Evolutionary conservation across 495 filamentous ascomycete genomes (phyloP), one percentile per base, ranked within the genome.

Genomic region (Talaromyces borbonicus): DNA sequence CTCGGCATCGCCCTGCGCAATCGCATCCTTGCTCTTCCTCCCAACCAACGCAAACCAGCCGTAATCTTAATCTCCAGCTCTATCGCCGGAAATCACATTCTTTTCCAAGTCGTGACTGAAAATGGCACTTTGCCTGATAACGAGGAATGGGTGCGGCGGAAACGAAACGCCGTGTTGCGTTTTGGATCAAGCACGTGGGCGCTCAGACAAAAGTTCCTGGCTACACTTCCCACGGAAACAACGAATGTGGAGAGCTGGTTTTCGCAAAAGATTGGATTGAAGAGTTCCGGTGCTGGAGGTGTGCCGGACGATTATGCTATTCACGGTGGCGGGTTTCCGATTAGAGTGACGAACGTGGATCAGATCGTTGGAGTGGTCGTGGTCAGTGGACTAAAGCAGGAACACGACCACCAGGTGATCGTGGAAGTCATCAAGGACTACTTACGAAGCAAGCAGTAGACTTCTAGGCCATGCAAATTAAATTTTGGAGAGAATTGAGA

Each of bases 401-500:
- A 85, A 58, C 75, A 87, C 60, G 84, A 88, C 62, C 85, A 90
- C 67, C 73, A 73, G 30, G 77, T 87, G 35, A 75, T 87, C 49
- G 73, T 83, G 2, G 77, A 85, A 59, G 75, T 75, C 6, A 62
- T 89, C 31, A 61, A 64, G 52, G 73, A 76, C 44, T 69, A 67
- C 49, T 49, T 66, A 52, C 50, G 41, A 2, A 32, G 52, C 47
- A 55, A 54, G 24, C 26, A 26, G n/a, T 32, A 46, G 24, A 6
- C 11, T n/a, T n/a, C n/a, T n/a, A n/a, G n/a, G n/a, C n/a, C n/a
- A n/a, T n/a, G n/a, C n/a, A n/a, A n/a, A n/a, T n/a, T n/a, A n/a
- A n/a, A n/a, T n/a, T n/a, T n/a, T n/a, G n/a, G n/a, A n/a, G n/a
- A n/a, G n/a, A n/a, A n/a, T n/a, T n/a, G n/a, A n/a, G n/a, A n/a